Conservation (phyloP, 2,329 filamentous ascomycete genomes). For the Parascedosporium putredinis region DNA sequence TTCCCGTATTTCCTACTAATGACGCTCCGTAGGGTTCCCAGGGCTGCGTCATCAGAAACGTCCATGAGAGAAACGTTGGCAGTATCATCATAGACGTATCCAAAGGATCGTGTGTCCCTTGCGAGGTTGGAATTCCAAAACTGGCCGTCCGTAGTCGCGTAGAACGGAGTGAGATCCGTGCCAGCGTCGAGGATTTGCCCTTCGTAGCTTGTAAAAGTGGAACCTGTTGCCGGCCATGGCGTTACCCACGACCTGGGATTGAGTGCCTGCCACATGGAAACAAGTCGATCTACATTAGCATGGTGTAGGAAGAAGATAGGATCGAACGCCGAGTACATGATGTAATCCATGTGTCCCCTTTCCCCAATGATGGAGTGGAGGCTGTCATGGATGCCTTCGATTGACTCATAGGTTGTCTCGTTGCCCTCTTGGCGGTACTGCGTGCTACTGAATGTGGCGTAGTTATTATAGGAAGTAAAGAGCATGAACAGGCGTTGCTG, state of each 20-base stretch:
- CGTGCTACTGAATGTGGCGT: constrained; percentile 60
- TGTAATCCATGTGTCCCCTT: constrained; percentile 59
- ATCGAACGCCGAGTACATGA: constrained; percentile 66
- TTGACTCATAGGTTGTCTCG: constrained; percentile 46
- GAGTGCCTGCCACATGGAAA: constrained; percentile 68
- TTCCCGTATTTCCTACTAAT: constrained; percentile 42
- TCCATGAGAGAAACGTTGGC: constrained; percentile 16
- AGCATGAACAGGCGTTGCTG: constrained; percentile 57
- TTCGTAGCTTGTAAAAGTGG: constrained; percentile 49
- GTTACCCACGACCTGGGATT: constrained; percentile 58
- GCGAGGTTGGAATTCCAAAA: constrained; percentile 60
- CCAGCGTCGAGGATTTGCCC: constrained; percentile 43
- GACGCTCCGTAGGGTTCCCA: constrained; percentile 31
- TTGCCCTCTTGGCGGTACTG: constrained; percentile 42
- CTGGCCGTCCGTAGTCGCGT: constrained; percentile 38
- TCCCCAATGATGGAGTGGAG: constrained; percentile 49
- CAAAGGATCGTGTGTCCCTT: constrained; percentile 50
- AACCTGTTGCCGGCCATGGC: constrained; percentile 40
- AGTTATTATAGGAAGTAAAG: constrained; percentile 57
- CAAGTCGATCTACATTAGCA: constrained; percentile 61
- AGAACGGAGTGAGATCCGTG: constrained; percentile 59
- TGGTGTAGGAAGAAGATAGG: constrained; percentile 74
- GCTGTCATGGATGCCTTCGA: constrained; percentile 54
- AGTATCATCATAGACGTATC: constrained; percentile 65
- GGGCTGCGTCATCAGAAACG: constrained; percentile 26